A percentile compares a stretch with the other conserved stretches of the same genome.
phyloP scores from a whole-genome alignment of 2,329 filamentous ascomycete species.

The Epichloe aotearoae region DNA sequence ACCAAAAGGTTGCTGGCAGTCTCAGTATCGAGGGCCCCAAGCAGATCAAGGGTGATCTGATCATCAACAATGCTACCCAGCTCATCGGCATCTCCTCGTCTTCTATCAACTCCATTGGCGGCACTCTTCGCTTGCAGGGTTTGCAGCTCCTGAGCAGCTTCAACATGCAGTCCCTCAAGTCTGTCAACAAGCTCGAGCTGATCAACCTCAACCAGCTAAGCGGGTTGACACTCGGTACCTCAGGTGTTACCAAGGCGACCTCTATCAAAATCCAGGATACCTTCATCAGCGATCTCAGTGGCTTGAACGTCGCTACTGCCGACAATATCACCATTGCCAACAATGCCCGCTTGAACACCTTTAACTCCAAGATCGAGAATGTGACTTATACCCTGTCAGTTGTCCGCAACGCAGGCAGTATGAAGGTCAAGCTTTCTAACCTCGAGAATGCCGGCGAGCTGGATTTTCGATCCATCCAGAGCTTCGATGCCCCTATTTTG shows the following conservation, averaged over 20 bases:
- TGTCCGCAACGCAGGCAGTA: constrained; percentile 63
- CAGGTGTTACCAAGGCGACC: constrained; percentile 50
- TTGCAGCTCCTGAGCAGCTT: constrained; percentile 58
- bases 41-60: constrained; percentile 43
- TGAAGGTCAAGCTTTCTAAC: constrained; percentile 63
- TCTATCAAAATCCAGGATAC: constrained; percentile 76
- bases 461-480: constrained; percentile 60
- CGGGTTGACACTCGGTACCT: constrained; percentile 33
- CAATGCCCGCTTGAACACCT: constrained; percentile 66
- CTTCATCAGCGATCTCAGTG: constrained; percentile 61
- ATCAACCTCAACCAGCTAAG: constrained; percentile 53
- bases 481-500: constrained; percentile 61
- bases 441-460: constrained; percentile 44
- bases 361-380: constrained; percentile 67
- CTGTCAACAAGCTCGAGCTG: constrained; percentile 57
- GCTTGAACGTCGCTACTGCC: constrained; percentile 67
- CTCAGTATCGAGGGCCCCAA: constrained; percentile 50
- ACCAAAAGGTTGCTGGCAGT: constrained; percentile 36
- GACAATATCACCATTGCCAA: constrained; percentile 73
- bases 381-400: constrained; percentile 60
- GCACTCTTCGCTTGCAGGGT: constrained; percentile 55
- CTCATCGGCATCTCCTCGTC: constrained; percentile 50
- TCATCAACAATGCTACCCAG: constrained; percentile 43
- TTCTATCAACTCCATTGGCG: constrained; percentile 51
- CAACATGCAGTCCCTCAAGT: constrained; percentile 49